These are phyloP conservation scores for Inga oerstediana DNA, from an alignment of 306 rosid species.

Conservation along the genomic window DNA sequence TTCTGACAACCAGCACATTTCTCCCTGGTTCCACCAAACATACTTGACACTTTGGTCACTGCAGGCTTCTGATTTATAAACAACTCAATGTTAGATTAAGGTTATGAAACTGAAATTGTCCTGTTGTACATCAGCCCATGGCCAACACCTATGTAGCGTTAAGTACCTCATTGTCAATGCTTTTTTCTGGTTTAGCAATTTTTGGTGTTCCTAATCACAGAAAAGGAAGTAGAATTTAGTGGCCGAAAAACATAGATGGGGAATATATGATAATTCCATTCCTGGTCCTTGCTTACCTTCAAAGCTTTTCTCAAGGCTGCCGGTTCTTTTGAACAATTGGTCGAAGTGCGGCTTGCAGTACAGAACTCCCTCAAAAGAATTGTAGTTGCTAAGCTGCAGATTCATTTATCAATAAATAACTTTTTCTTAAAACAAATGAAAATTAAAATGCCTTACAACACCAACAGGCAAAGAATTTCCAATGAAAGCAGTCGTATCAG, in stretches of 20 bases:
- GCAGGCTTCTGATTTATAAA: conserved; percentile 66
- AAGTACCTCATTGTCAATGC: conserved; percentile 59
- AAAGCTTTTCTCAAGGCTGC: conserved; percentile 97
- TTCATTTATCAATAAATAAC: conserved; percentile 36
- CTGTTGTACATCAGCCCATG: not conserved
- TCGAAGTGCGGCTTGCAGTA: conserved; percentile 97
- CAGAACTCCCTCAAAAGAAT: conserved; percentile 96
- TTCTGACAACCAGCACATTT: conserved; percentile 93
- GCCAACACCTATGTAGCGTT: conserved; percentile 9
- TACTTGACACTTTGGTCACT: conserved; percentile 65
- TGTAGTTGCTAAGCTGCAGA: conserved; percentile 97
- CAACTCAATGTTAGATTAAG: conserved; percentile 30
- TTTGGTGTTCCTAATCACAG: conserved; percentile 81
- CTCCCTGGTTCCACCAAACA: conserved; percentile 97
- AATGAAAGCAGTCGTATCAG: not conserved
- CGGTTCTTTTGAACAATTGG: conserved; percentile 94
- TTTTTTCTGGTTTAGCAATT: conserved; percentile 81
- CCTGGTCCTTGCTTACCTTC: conserved; percentile 61
- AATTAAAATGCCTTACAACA: not conserved
- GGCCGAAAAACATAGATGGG: conserved; percentile 15
- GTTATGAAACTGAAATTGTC: not conserved
- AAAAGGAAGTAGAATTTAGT: conserved; percentile 18
- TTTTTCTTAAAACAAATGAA: not conserved
- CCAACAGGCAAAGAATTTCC: not conserved
- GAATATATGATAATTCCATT: conserved; percentile 10